Evolutionary conservation across 768 basidiomycete genomes (phyloP).

Genomic region (Lactifluus rugatus): DNA sequence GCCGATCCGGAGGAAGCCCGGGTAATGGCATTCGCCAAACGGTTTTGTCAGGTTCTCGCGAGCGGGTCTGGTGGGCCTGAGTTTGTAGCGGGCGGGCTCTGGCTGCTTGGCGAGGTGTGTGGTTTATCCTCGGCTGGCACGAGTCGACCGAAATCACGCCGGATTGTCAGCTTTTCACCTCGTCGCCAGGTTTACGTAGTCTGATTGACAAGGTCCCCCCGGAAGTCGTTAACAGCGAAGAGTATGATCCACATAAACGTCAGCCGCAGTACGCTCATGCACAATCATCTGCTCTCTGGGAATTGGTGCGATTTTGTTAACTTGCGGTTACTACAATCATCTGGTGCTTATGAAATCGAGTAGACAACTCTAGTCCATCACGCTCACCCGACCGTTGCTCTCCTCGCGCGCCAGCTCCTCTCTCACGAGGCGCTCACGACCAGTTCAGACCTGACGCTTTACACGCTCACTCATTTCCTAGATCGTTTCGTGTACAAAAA

Average conservation of each 20-base stretch:
- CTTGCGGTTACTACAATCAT: not conserved
- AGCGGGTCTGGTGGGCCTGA: constrained; percentile 2
- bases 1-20: not conserved
- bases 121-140: not conserved
- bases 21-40: constrained; percentile 1
- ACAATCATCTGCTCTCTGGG: constrained; percentile 74
- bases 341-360: not conserved
- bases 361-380: constrained; percentile 76
- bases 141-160: not conserved
- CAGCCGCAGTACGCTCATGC: constrained; percentile 85
- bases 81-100: constrained; percentile 2
- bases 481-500: constrained; percentile 98
- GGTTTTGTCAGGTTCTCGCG: constrained; percentile 29
- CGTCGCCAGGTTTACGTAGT: constrained; percentile 36
- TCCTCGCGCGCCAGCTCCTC: constrained; percentile 80
- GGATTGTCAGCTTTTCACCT: constrained; percentile 38
- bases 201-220: constrained; percentile 26
- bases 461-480: constrained; percentile 90
- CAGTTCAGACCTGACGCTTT: constrained; percentile 79
- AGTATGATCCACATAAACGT: constrained; percentile 82
- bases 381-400: constrained; percentile 83
- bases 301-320: constrained; percentile 55
- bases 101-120: constrained; percentile 69
- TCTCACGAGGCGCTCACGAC: constrained; percentile 63
- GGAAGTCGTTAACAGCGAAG: constrained; percentile 15